These are phyloP conservation scores for Cyberlindnera euphorbiiphila DNA, from an alignment of 805 yeast genomes.

Conservation along the genomic window DNA sequence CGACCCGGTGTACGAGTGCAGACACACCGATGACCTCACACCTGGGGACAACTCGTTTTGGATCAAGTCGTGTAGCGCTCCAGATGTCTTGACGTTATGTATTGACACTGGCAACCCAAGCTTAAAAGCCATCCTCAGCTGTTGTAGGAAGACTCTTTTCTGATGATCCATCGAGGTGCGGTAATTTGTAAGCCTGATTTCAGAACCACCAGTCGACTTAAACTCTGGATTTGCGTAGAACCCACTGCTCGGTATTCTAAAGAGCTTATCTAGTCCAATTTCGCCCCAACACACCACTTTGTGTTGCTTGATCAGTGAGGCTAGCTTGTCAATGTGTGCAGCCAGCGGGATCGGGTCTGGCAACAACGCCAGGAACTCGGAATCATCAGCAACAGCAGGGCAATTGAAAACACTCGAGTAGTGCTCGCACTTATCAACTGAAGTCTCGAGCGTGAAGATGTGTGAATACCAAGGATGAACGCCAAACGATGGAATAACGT, in stretches of 20 bases:
- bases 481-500: conserved; percentile 52
- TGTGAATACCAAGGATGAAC: conserved; percentile 93
- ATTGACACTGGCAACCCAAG: conserved; percentile 56
- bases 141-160: conserved; percentile 41
- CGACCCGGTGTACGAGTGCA: conserved; percentile 89
- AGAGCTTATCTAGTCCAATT: conserved; percentile 81
- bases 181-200: conserved; percentile 36
- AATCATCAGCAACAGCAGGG: conserved; percentile 31
- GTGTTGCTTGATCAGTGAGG: conserved; percentile 10
- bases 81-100: conserved; percentile 84
- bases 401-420: conserved; percentile 48
- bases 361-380: conserved; percentile 41
- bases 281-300: conserved; percentile 64
- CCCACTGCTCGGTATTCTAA: conserved; percentile 62
- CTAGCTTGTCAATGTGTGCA: conserved; percentile 27
- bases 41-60: conserved; percentile 14
- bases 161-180: conserved; percentile 70
- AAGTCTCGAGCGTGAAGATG: conserved; percentile 37
- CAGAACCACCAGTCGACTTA: too few species aligned
- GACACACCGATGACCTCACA: conserved; percentile 42
- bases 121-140: conserved; percentile 51
- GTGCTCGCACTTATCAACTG: conserved; percentile 43
- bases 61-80: conserved; percentile 47
- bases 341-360: conserved; percentile 59
- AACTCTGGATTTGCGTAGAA: conserved; percentile 38